Conservation (phyloP, 192 early-diverging fungal genomes). For the Rhizophagus prolifer region DNA sequence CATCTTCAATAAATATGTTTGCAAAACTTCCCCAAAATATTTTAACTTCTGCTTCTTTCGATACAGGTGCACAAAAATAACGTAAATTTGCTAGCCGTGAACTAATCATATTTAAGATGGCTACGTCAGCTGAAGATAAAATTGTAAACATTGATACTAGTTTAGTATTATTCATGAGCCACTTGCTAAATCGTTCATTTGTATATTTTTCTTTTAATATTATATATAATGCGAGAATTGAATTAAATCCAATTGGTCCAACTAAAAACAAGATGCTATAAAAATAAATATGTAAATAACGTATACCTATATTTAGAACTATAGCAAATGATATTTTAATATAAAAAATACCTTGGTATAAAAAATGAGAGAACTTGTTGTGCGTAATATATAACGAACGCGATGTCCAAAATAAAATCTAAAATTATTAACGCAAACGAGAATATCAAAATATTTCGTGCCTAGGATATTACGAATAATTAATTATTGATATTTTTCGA, state of each 20-base stretch:
- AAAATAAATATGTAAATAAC: neutral
- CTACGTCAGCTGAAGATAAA: neutral
- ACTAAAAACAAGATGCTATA: neutral
- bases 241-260: neutral
- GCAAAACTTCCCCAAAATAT: slow-evolving; percentile 6
- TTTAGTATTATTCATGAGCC: neutral
- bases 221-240: neutral
- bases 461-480: neutral
- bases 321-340: neutral
- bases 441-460: neutral
- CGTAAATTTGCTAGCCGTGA: neutral
- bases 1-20: slow-evolving; percentile 12
- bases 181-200: neutral
- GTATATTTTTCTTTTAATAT: slow-evolving; percentile 7
- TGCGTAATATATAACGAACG: neutral
- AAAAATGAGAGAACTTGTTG: neutral
- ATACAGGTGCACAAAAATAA: neutral
- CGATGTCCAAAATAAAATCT: slow-evolving; percentile 2
- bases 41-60: neutral
- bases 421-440: neutral
- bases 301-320: too few relatives aligned
- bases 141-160: neutral
- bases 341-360: neutral
- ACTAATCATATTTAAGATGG: neutral
- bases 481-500: too few relatives aligned